Evolutionary conservation across 176 grass and related monocot species (phyloP).

Genomic region (Poa pratensis): DNA sequence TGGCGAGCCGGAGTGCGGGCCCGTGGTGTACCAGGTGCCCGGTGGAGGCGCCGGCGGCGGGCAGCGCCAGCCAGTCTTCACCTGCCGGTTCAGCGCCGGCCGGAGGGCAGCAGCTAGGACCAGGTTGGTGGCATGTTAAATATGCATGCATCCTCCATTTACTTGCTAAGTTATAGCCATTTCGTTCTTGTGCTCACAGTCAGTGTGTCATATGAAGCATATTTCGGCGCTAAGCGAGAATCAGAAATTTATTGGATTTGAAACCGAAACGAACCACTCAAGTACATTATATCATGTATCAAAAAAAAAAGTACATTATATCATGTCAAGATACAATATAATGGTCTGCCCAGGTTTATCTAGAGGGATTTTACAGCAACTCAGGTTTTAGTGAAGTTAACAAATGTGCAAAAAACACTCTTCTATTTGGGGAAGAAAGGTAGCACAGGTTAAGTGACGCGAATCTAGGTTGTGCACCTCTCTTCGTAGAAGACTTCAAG

Average conservation of each 20-base stretch:
- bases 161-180: slow-evolving; percentile 14
- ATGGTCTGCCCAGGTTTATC: neutral
- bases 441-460: slow-evolving; percentile 2
- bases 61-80: slow-evolving; percentile 85
- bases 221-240: neutral
- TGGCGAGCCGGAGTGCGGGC: slow-evolving; percentile 89
- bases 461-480: slow-evolving; percentile 15
- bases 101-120: slow-evolving; percentile 46
- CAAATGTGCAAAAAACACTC: neutral
- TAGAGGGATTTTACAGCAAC: neutral
- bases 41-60: slow-evolving; percentile 54
- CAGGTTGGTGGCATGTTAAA: slow-evolving; percentile 51
- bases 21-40: slow-evolving; percentile 86
- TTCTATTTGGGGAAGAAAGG: neutral
- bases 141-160: slow-evolving; percentile 30
- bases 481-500: slow-evolving; percentile 10
- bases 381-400: neutral
- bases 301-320: neutral
- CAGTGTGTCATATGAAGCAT: neutral
- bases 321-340: neutral
- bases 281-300: too few species aligned
- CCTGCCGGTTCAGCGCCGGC: slow-evolving; percentile 80
- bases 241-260: neutral
- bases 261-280: neutral
- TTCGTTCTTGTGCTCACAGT: neutral